Percentiles rank a stretch among this genome's conserved stretches.
These are phyloP conservation scores for Penicillium canariense DNA, from an alignment of 495 filamentous ascomycete genomes.

Conservation along the genomic window DNA sequence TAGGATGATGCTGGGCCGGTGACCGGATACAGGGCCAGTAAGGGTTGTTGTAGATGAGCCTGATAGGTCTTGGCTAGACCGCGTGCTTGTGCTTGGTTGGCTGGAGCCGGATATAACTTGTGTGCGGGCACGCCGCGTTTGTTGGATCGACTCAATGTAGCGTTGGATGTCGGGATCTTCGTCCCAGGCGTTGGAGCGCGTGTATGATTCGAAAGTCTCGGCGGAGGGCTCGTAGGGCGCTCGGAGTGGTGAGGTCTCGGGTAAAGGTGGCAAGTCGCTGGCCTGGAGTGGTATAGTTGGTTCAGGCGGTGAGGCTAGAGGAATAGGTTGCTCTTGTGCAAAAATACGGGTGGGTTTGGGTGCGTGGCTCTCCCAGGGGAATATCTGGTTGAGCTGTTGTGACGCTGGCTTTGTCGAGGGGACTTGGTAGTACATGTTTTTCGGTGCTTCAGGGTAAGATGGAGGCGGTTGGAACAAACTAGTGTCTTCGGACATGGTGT, in stretches of 20 bases:
- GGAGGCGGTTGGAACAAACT: slow-evolving; percentile 70
- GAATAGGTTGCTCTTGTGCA: slow-evolving; percentile 45
- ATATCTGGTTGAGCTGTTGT: slow-evolving; percentile 62
- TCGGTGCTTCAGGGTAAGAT: slow-evolving; percentile 77
- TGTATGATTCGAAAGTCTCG: slow-evolving; percentile 63
- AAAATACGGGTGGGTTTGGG: slow-evolving; percentile 73
- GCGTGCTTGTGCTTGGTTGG: slow-evolving; percentile 8
- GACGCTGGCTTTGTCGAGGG: slow-evolving; percentile 58
- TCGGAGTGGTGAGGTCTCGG: slow-evolving; percentile 16
- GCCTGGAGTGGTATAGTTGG: background rate
- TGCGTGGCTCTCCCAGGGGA: slow-evolving; percentile 77
- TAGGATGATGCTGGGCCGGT: slow-evolving; percentile 57
- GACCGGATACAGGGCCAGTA: slow-evolving; percentile 13
- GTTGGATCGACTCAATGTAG: slow-evolving; percentile 70
- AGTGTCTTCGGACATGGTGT: slow-evolving; percentile 71
- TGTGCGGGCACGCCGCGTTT: slow-evolving; percentile 58
- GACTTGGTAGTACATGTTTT: slow-evolving; percentile 79
- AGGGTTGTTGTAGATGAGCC: slow-evolving; percentile 2
- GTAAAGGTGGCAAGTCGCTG: background rate
- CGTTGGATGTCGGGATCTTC: slow-evolving; percentile 76
- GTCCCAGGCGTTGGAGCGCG: slow-evolving; percentile 82
- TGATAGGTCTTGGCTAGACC: background rate
- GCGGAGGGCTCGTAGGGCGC: slow-evolving; percentile 35
- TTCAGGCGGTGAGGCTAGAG: slow-evolving; percentile 14
- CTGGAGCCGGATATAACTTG: slow-evolving; percentile 47